phyloP scores from a whole-genome alignment of 2,329 filamentous ascomycete genomes.

The Stagonosporopsis vannaccii region DNA sequence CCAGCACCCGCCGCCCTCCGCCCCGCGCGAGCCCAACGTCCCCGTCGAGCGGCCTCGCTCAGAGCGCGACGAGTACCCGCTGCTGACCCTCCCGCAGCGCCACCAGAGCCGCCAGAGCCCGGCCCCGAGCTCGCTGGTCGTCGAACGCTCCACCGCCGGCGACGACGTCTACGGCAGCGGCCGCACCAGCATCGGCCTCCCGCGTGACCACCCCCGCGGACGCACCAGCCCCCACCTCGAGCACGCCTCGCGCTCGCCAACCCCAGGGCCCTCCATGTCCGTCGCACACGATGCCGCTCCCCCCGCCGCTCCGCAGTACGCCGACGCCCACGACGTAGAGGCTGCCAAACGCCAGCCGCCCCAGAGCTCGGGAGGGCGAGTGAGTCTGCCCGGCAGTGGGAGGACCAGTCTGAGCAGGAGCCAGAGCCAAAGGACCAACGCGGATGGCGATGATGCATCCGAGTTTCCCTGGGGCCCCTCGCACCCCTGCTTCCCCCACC shows the following conservation, averaged over 20 bases:
- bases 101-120: conserved; percentile 59
- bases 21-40: conserved; percentile 51
- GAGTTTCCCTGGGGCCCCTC: conserved; percentile 89
- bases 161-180: conserved; percentile 49
- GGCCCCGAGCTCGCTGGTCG: conserved; percentile 44
- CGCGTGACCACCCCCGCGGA: conserved; percentile 39
- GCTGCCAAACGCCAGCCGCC: conserved; percentile 21
- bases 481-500: conserved; percentile 92
- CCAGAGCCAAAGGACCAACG: conserved; percentile 57
- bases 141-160: conserved; percentile 51
- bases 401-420: conserved; percentile 39
- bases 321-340: conserved; percentile 35
- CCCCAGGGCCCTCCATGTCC: conserved; percentile 38
- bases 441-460: conserved; percentile 48
- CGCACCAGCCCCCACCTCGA: conserved; percentile 37
- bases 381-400: conserved; percentile 39
- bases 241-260: conserved; percentile 29
- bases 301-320: no score
- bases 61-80: conserved; percentile 60
- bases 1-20: conserved; percentile 9
- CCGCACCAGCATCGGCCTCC: conserved; percentile 62
- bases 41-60: conserved; percentile 48
- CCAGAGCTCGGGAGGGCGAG: conserved; percentile 23
- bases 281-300: conserved; percentile 31
- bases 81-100: conserved; percentile 65